Conservation (phyloP, 352 stramenopile species). For the Pythium phragmiticola region DNA sequence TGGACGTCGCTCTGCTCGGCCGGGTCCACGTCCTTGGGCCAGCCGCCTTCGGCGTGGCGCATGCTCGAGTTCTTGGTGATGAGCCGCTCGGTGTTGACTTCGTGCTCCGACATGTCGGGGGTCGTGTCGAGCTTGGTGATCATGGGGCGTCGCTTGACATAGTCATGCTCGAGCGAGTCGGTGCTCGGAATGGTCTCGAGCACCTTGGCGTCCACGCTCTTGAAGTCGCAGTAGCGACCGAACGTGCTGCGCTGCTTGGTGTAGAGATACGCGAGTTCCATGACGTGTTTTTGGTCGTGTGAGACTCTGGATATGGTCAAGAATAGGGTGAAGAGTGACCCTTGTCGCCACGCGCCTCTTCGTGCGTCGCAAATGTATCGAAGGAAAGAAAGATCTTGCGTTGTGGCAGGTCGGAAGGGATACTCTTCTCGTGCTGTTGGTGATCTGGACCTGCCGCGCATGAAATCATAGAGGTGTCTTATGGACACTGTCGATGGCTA, state of each 20-base stretch:
- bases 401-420: neutral
- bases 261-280: slow-evolving; percentile 91
- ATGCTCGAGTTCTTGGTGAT: slow-evolving; percentile 94
- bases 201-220: slow-evolving; percentile 86
- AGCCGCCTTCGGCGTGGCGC: slow-evolving; percentile 94
- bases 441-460: neutral
- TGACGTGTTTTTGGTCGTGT: slow-evolving; percentile 20
- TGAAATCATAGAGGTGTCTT: neutral
- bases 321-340: neutral
- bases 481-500: too few relatives aligned
- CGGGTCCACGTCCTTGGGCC: slow-evolving; percentile 97
- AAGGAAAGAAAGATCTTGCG: neutral
- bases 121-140: slow-evolving; percentile 88
- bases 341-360: neutral
- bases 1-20: slow-evolving; percentile 96
- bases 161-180: slow-evolving; percentile 88
- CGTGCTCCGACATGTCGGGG: slow-evolving; percentile 90
- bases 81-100: slow-evolving; percentile 93
- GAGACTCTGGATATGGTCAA: neutral
- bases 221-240: slow-evolving; percentile 91
- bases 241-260: slow-evolving; percentile 92
- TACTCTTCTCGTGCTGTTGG: neutral
- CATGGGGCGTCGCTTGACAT: slow-evolving; percentile 86
- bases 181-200: slow-evolving; percentile 88
- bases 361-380: neutral